A percentile compares a stretch with the other conserved stretches of the same genome.
phyloP scores from a whole-genome alignment of 176 grass and related monocot species.

The Phragmites australis region DNA sequence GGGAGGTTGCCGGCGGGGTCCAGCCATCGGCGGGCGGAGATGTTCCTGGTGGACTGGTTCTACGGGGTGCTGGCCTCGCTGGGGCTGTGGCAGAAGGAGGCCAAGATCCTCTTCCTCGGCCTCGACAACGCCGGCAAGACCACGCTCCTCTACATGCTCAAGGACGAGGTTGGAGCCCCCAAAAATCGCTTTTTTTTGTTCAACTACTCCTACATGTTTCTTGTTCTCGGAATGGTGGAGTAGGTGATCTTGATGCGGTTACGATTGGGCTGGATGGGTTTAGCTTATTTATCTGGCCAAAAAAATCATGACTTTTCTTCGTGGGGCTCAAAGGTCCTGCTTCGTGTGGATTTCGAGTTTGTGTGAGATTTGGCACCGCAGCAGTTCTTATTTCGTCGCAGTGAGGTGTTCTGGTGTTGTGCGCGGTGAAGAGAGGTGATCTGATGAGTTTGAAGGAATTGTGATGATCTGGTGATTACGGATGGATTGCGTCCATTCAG shows the following conservation, averaged over 20 bases:
- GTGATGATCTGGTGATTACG: not conserved
- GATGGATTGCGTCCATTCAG: not conserved
- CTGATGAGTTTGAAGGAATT: not conserved
- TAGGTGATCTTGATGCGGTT: not conserved
- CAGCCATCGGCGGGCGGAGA: conserved; percentile 17
- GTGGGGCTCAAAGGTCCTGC: not conserved
- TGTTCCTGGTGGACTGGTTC: conserved; percentile 88
- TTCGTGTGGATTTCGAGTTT: not conserved
- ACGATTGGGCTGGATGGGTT: not conserved
- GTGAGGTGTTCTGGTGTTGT: not conserved
- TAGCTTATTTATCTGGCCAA: not conserved
- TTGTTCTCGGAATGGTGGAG: not conserved
- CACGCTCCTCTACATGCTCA: conserved; percentile 89
- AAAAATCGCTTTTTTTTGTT: not conserved
- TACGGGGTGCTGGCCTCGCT: conserved; percentile 76
- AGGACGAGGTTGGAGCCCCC: conserved; percentile 57
- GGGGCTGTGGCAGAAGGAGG: conserved; percentile 83
- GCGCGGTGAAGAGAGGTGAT: not conserved
- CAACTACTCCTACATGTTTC: not conserved
- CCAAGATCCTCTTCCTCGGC: conserved; percentile 86
- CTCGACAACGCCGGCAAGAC: conserved; percentile 89
- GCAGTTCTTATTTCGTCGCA: not conserved
- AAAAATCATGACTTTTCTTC: not conserved
- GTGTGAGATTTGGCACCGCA: not conserved
- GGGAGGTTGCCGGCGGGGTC: not conserved